phyloP scores from a whole-genome alignment of 2,329 filamentous ascomycete genomes.

The Pyrenochaeta sp. region DNA sequence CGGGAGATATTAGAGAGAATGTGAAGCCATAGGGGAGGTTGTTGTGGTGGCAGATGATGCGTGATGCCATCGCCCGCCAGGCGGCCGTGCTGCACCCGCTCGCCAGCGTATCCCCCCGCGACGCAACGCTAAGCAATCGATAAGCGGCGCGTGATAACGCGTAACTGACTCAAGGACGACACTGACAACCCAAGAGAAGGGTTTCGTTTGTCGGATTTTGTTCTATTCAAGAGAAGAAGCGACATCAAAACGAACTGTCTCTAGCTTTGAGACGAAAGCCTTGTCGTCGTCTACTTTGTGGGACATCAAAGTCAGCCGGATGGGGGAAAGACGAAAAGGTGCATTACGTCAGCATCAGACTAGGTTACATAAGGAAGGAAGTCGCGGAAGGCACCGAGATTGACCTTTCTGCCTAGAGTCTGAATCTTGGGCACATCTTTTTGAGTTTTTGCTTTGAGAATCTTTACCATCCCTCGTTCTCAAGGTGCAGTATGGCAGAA shows the following conservation, averaged over 20 bases:
- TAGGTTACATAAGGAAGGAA: constrained; percentile 29
- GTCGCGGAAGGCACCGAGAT: constrained; percentile 25
- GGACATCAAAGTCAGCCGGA: background rate
- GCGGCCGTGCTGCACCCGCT: constrained; percentile 20
- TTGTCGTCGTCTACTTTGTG: background rate
- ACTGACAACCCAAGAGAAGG: no score
- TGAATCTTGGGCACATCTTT: constrained; percentile 5
- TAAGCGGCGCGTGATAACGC: constrained; percentile 25
- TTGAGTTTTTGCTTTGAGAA: background rate
- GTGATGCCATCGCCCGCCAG: constrained; percentile 27
- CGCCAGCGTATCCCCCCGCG: constrained; percentile 18
- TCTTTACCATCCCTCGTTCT: no score
- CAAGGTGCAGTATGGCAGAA: constrained; percentile 34
- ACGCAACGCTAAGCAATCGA: constrained; percentile 30
- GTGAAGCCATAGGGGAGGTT: constrained; percentile 25
- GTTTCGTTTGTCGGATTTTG: no score
- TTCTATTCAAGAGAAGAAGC: no score
- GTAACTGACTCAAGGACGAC: constrained; percentile 1
- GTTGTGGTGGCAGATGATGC: constrained; percentile 35
- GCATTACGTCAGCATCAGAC: constrained; percentile 28
- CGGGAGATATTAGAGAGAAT: constrained; percentile 21
- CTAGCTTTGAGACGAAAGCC: background rate
- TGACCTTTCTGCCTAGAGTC: constrained; percentile 4
- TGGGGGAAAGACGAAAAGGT: constrained; percentile 4
- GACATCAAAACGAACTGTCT: no score